Evolutionary conservation across 352 stramenopile species (phyloP), one percentile per base, ranked within the genome.

Genomic region (Phytophthora pluvialis): DNA sequence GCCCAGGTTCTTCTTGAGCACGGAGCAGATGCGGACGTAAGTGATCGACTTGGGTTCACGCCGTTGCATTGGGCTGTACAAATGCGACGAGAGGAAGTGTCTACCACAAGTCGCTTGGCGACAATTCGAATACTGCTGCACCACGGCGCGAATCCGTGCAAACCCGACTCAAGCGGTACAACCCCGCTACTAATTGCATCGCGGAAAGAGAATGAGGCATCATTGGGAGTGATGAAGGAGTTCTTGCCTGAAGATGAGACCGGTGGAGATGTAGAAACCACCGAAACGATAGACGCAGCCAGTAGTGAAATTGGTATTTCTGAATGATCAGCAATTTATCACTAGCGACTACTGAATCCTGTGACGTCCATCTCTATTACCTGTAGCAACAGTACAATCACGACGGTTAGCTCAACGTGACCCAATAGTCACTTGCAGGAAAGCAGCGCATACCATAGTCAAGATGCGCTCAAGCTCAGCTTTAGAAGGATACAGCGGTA

Each of bases 391-490:
- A 49, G 4, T 9, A 64, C 6, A 25, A 59, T 11, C 44, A 50
- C 25, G 9, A 39, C 3, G 50, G 35, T 64, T 57, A 64, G 33
- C 18, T 38, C 16, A 36, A 42, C 21, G 10, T 26, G 53, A 36
- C n/a, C 28, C 52, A 31, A 48, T 36, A 15, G 16, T 31, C 21
- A 21, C 21, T 29, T n/a, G 28, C 1, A 28, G 31, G 21, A 39
- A 50, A 47, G 16, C 16, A 60, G 13, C 16, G 62, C 63, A 81
- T 54, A 98, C 95, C 75, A 99, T 88, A 33, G 81, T 86, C 45
- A 99, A 78, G 58, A 96, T 98, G 46, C 98, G 81, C 63, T 98
- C 75, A 11, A 99, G 70, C 38, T 99, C 92, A 42, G 86, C 81
- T 70, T 97, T 98, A 0, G 77, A 84, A 29, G 75, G 48, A 67